phyloP scores from a whole-genome alignment of 768 basidiomycete species.

The Lactarius trivialis region DNA sequence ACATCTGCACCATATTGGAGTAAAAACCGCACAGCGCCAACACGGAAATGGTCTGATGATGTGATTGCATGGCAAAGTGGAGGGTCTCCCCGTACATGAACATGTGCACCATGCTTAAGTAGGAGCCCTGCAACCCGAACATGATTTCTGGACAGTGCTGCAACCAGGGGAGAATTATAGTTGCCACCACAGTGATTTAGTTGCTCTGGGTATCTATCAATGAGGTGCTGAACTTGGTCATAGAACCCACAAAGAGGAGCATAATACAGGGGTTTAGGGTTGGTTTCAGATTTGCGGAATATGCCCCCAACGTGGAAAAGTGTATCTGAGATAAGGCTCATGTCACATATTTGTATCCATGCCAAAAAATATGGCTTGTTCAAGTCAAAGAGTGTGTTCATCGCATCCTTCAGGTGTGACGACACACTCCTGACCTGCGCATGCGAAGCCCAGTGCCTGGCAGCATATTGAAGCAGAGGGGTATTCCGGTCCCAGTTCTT shows the following conservation, averaged over 20 bases:
- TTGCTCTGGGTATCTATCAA: neutral
- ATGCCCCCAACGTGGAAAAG: no score
- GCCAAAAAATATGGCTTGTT: neutral
- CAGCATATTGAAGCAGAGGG: neutral
- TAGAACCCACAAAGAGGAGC: neutral
- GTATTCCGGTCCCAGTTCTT: neutral
- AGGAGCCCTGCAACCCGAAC: neutral
- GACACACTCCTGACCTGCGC: neutral
- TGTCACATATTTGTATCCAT: neutral
- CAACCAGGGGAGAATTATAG: neutral
- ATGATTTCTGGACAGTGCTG: neutral
- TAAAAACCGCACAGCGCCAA: neutral
- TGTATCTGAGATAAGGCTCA: no score
- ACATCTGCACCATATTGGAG: neutral
- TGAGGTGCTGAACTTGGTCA: neutral
- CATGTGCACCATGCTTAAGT: neutral
- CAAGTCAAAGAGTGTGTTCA: neutral
- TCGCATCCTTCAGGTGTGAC: neutral
- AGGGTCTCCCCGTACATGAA: neutral
- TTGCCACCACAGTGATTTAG: neutral
- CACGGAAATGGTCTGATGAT: neutral
- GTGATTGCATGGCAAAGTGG: neutral
- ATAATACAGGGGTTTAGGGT: neutral
- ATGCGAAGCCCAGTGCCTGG: neutral
- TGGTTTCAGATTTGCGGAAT: neutral